phyloP scores from a whole-genome alignment of 306 rosid species.

The Astragalus glycyphyllos region DNA sequence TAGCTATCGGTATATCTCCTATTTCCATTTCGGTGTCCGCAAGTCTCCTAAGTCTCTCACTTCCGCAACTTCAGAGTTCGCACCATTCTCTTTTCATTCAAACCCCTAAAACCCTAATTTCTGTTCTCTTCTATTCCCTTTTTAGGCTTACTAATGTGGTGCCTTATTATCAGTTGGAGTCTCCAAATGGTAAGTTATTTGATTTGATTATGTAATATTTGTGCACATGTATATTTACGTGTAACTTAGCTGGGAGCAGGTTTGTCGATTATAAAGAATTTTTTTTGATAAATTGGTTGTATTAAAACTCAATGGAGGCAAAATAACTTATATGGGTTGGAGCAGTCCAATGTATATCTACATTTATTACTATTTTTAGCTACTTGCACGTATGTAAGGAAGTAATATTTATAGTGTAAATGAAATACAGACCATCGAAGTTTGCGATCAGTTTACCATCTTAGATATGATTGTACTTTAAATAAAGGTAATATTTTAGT shows the following conservation, averaged over 20 bases:
- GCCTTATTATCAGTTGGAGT: too few relatives aligned
- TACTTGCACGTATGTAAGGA: too few relatives aligned
- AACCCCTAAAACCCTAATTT: too few relatives aligned
- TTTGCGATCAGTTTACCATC: constrained; percentile 91
- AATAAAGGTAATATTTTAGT: constrained; percentile 72
- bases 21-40: too few relatives aligned
- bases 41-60: too few relatives aligned
- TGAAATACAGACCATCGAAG: constrained; percentile 85
- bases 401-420: neutral
- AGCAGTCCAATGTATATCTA: constrained; percentile 87
- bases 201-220: neutral
- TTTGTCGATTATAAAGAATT: constrained; percentile 61
- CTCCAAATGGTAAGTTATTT: too few relatives aligned
- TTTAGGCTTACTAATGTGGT: too few relatives aligned
- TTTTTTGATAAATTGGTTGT: constrained; percentile 95
- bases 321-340: constrained; percentile 96
- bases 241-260: constrained; percentile 53
- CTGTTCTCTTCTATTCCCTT: too few relatives aligned
- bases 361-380: neutral
- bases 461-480: constrained; percentile 95
- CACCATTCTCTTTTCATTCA: too few relatives aligned
- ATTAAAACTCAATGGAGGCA: constrained; percentile 96
- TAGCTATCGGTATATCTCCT: too few relatives aligned
- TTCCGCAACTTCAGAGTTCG: too few relatives aligned
- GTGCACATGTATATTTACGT: constrained; percentile 5